Base-by-base conservation (phyloP, 2,329 filamentous ascomycete species). In the Neurospora sp. region DNA sequence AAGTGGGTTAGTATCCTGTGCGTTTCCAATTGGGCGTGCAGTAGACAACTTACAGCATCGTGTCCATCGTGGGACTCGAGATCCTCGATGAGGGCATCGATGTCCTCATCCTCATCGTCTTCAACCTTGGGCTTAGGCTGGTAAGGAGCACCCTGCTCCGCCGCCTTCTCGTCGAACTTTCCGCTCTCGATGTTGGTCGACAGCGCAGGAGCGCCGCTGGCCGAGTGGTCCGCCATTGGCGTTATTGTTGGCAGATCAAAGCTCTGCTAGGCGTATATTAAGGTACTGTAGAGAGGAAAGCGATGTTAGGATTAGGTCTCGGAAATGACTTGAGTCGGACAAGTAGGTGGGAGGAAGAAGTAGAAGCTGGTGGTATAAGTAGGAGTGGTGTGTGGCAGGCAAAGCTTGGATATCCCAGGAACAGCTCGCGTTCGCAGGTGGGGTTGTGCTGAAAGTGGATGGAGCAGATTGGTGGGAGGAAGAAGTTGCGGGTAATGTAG, bases 81-180 rank as follows among this genome's bases (percentile, higher is more conserved):
- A 77, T 96, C 92, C 80, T 93, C 91, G 75, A 97, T 96, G 77
- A 97, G 85, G 77, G 89, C 88, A 78, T 96, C 92, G 75, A 97
- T 93, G 79, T 95, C 91, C 82, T 93, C 91, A 76, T 93, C 91
- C 66, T 92, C 91, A 67, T 89, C 89, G 38, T 86, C 86, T 62
- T 81, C 82, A 28, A 77, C 78, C 77, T 82, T 83, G 71, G 78
- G 76, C 76, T 81, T 80, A 71, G 79, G 77, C 70, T 80, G 76
- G 73, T 79, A 81, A 70, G 65, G 71, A 40, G 66, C 70, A 57
- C 62, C 67, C 52, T 68, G 71, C 52, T 62, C 52, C 62, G 69
- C 39, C 65, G 72, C 81, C 83, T 90, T 90, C 83, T 91, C 88
- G 79, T 89, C 85, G 79, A 90, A 89, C 78, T 83, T 81, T 74